Evolutionary conservation across 139 green algal species (phyloP), one percentile per base, ranked within the genome.

Genomic region (Asterochloris sp.): DNA sequence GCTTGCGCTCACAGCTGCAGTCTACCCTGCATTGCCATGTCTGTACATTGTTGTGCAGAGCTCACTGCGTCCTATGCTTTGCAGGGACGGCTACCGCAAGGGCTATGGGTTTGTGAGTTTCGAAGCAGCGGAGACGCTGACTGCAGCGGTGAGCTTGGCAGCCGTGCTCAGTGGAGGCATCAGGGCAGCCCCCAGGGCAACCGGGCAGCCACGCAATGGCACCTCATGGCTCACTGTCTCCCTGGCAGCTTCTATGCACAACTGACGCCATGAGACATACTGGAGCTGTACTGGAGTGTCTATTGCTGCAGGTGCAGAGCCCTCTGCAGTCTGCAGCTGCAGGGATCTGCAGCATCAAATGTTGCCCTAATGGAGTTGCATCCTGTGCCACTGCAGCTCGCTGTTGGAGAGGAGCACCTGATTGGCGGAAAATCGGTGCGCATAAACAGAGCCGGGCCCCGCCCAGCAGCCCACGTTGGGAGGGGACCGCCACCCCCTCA

Each of bases 21-120:
- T 6, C 38, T 54, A 6, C 38, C 21, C 24, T 82, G 11, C 1
- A 11, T n/a, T 64, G 11, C 24, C 27, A 27, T 67, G 12, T 6
- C 10, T 76, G 27, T 78, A 26, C 26, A 15, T 13, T 24, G 24
- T 29, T 71, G 28, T 77, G 79, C 47, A 63, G 21, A 27, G 21
- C 61, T 27, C 54, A n/a, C 38, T 78, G 8, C 63, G 13, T 26
- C 17, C 28, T 62, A 24, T 27, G 29, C 14, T 60, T 14, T 21
- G 23, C 79, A 83, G 79, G 28, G 69, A 83, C 73, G 79, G 79
- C n/a, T 61, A 74, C 12, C 61, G 79, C 38, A 83, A 83, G 29
- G 69, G 69, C 13, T 83, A 77, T 83, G 79, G 79, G 19, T 83
- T 83, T 77, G 79, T 67, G 27, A 83, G 66, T 21, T 83, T 83